Conservation (phyloP, 2,329 filamentous ascomycete genomes). For the Alternaria ethzedia region DNA sequence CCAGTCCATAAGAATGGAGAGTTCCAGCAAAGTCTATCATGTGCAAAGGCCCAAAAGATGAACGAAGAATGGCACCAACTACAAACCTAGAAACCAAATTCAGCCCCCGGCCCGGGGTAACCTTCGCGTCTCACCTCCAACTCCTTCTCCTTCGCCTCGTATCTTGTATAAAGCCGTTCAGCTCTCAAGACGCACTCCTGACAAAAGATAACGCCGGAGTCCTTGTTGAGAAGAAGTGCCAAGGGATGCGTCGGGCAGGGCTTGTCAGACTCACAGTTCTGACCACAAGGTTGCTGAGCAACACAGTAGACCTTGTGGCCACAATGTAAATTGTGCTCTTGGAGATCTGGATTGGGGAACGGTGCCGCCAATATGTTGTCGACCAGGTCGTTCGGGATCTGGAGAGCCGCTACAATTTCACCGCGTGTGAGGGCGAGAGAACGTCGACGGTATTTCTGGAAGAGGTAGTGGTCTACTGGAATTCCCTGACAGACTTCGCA, state of each 20-base stretch:
- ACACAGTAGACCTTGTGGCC: slow-evolving; percentile 19
- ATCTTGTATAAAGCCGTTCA: slow-evolving; percentile 18
- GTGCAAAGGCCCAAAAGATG: not conserved
- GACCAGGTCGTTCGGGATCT: not conserved
- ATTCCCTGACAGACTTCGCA: slow-evolving; percentile 25
- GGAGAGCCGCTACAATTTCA: slow-evolving; percentile 2
- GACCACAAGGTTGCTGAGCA: slow-evolving; percentile 7
- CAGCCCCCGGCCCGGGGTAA: not conserved
- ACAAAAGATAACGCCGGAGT: slow-evolving; percentile 14
- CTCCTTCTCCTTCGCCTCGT: not conserved
- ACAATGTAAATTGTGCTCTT: slow-evolving; percentile 16
- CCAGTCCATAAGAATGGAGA: not conserved
- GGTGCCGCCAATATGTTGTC: not conserved
- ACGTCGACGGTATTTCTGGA: slow-evolving; percentile 2
- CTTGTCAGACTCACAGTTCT: slow-evolving; percentile 10
- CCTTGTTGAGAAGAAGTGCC: not conserved
- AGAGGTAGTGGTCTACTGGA: slow-evolving; percentile 7
- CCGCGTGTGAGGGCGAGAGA: slow-evolving; percentile 14
- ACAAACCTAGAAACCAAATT: not conserved
- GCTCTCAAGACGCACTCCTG: slow-evolving; percentile 19
- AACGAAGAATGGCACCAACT: not conserved
- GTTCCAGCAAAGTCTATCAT: not conserved
- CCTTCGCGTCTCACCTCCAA: not conserved
- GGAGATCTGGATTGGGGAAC: not conserved
- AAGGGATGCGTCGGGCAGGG: not conserved